These are phyloP conservation scores for Sugiyamaella pinicola DNA, from an alignment of 1,139 yeast genomes.

Conservation along the genomic window DNA sequence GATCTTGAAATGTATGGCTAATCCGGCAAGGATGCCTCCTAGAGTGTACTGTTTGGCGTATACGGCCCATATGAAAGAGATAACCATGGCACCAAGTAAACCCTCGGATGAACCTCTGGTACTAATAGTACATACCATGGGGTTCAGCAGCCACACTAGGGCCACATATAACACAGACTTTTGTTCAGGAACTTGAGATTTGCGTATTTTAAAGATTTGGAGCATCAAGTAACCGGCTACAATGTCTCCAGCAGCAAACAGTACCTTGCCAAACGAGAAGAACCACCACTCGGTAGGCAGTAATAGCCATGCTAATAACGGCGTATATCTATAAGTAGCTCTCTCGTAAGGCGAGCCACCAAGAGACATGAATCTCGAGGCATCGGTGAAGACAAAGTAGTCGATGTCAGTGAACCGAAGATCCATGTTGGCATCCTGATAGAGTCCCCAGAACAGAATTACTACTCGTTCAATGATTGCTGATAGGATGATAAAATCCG, in stretches of 20 bases:
- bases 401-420: conserved; percentile 93
- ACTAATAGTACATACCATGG: conserved; percentile 92
- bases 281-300: conserved; percentile 59
- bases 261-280: conserved; percentile 72
- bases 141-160: conserved; percentile 84
- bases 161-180: conserved; percentile 48
- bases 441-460: conserved; percentile 79
- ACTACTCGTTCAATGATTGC: conserved; percentile 49
- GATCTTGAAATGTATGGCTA: conserved; percentile 85
- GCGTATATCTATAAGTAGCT: conserved; percentile 92
- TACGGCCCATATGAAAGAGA: conserved; percentile 55
- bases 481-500: conserved; percentile 22
- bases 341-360: conserved; percentile 76
- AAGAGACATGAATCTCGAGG: conserved; percentile 67
- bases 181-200: conserved; percentile 34
- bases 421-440: conserved; percentile 78
- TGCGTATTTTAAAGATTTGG: conserved; percentile 45
- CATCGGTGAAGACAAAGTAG: conserved; percentile 90
- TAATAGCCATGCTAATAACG: conserved; percentile 80
- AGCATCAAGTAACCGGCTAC: conserved; percentile 73
- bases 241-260: conserved; percentile 78
- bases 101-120: conserved; percentile 96
- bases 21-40: conserved; percentile 68
- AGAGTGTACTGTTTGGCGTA: conserved; percentile 47
- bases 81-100: conserved; percentile 73